Percentiles rank a stretch among this genome's conserved stretches.
These are phyloP conservation scores for Plenodomus lindquistii DNA, from an alignment of 2,329 filamentous ascomycete species.

Conservation along the genomic window DNA sequence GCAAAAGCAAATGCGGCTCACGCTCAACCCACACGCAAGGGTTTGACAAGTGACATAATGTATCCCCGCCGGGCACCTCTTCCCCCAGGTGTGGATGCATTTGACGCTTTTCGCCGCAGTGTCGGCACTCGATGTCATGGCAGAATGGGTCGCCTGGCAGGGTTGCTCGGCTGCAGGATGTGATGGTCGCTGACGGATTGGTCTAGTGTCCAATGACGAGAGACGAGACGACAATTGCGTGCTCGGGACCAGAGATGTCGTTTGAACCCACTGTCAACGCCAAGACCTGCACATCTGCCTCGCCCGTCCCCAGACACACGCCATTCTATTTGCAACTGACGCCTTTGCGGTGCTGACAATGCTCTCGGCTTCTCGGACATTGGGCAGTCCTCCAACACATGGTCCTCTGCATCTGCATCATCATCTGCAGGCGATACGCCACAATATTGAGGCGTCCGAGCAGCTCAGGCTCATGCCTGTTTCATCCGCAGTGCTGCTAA, in stretches of 20 bases:
- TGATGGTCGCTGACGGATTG: constrained; percentile 18
- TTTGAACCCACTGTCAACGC: constrained; percentile 18
- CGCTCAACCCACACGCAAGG: constrained; percentile 6
- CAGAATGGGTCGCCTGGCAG: constrained; percentile 20
- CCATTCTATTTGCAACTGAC: no score
- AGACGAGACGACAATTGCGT: constrained; percentile 32
- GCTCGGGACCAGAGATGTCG: constrained; percentile 40
- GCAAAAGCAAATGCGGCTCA: constrained; percentile 7
- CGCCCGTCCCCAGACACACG: not conserved
- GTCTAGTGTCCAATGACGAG: constrained; percentile 26
- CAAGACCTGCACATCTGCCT: not conserved
- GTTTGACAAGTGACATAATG: constrained; percentile 32
- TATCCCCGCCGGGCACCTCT: constrained; percentile 13
- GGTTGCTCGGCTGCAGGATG: constrained; percentile 29
- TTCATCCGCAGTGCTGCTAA: not conserved
- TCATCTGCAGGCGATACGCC: not conserved
- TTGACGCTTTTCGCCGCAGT: constrained; percentile 17
- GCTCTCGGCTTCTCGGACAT: no score
- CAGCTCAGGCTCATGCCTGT: no score
- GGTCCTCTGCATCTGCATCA: no score
- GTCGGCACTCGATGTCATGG: constrained; percentile 14
- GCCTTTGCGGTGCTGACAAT: no score
- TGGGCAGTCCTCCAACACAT: no score
- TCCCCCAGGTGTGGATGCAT: constrained; percentile 3
- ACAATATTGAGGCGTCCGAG: not conserved